Evolutionary conservation across 2,329 filamentous ascomycete genomes (phyloP), one percentile per base, ranked within the genome.

Genomic region (Annulohypoxylon truncatum): DNA sequence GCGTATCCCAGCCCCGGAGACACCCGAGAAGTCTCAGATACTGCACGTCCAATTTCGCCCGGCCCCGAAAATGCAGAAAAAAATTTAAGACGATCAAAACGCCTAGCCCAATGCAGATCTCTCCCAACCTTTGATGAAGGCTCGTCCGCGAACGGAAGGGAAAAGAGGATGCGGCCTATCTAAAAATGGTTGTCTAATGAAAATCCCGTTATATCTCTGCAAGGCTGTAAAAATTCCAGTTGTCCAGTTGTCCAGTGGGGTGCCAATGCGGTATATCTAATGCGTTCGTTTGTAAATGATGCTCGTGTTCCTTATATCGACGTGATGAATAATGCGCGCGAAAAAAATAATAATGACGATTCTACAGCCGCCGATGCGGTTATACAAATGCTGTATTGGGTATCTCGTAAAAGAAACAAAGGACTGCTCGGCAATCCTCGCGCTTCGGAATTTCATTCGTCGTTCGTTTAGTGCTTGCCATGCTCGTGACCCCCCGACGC

Each of bases 341-440:
- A 12, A 24, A 15, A 48, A 28, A 13, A 47, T 55, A 40, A 47
- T 55, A 40, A 54, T 35, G 31, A 38, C 44, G 57, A 51, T 38
- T 60, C 46, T 67, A 65, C 52, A 54, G 18, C 46, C 63, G 61
- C 54, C 56, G 35, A 53, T 42, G 48, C 48, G 61, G 47, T 46
- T 51, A 71, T 69, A 64, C 63, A 67, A 71, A 71, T 71, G 54
- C 51, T 55, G 48, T 67, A 57, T 66, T 72, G 73, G 74, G 74
- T 76, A 76, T 76, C 73, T 73, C 50, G 50, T 52, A 58, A 71
- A 64, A 29, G 44, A 64, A 42, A 48, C 55, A 10, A 48, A 51
- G 29, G 48, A 58, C 57, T 66, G 62, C 60, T 62, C 56, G 55
- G 48, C 56, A 61, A 53, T 35, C 54, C 42, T 47, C n/a, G 35